A percentile compares a stretch with the other conserved stretches of the same genome.
Conservation (phyloP, 176 grass and related monocot species). For the Lolium rigidum region DNA sequence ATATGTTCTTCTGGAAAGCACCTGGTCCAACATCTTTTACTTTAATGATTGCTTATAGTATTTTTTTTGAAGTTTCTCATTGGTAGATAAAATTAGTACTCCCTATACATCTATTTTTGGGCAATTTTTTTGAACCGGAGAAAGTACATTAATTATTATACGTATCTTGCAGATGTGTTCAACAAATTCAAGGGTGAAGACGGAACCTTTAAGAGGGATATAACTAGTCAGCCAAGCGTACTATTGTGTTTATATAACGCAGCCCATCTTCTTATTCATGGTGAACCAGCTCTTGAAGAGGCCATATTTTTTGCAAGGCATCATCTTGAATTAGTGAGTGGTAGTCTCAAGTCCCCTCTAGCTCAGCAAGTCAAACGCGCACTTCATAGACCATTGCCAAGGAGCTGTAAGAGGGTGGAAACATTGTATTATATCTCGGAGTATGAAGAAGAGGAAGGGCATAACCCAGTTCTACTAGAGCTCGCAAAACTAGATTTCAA, state of each 20-base stretch:
- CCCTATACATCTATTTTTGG: background rate
- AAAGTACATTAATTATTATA: background rate
- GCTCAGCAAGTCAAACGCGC: slow-evolving; percentile 31
- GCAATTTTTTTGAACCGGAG: background rate
- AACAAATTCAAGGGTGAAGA: background rate
- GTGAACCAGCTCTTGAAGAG: background rate
- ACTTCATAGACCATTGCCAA: slow-evolving; percentile 35
- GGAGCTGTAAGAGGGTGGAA: slow-evolving; percentile 13
- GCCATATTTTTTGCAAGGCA: slow-evolving; percentile 10
- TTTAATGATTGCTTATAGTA: no score
- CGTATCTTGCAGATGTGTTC: background rate
- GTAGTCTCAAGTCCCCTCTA: background rate
- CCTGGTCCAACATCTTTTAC: no score
- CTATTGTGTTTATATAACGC: slow-evolving; percentile 41
- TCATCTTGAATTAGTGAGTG: background rate
- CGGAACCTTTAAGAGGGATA: background rate
- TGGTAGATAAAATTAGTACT: no score
- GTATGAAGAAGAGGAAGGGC: no score
- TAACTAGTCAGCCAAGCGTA: slow-evolving; percentile 23
- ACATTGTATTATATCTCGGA: no score
- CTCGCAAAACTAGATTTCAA: no score
- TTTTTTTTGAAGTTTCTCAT: no score
- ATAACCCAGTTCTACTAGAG: no score
- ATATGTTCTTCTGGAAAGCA: no score
- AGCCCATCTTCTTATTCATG: background rate